Evolutionary conservation across 192 early-diverging fungal species (phyloP).

Genomic region (Obelidium mucronatum): DNA sequence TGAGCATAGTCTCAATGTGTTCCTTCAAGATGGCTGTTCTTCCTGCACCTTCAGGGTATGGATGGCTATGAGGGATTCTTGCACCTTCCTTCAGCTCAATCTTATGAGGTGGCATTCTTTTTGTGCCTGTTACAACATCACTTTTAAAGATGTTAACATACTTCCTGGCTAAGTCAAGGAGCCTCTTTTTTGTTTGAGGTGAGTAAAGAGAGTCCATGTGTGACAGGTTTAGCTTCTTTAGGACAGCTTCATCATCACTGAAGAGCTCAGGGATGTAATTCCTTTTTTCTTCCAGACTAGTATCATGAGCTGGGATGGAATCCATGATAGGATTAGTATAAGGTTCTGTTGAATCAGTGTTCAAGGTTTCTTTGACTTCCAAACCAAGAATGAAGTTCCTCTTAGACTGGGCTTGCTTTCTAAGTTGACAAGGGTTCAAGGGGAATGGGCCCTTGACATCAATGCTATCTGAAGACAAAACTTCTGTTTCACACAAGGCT

Average conservation of each 20-base stretch:
- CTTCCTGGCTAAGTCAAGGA: not conserved
- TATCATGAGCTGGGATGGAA: not conserved
- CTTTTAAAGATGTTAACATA: not conserved
- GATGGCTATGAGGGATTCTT: not conserved
- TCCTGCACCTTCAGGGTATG: constrained; percentile 22
- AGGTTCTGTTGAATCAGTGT: too few relatives aligned
- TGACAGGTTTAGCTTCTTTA: not conserved
- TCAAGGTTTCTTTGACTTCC: too few relatives aligned
- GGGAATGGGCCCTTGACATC: too few relatives aligned
- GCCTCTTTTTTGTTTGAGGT: not conserved
- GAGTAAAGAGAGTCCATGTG: not conserved
- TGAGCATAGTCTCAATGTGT: constrained; percentile 34
- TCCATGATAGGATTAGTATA: too few relatives aligned
- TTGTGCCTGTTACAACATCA: not conserved
- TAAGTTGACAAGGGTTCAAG: too few relatives aligned
- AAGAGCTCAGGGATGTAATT: not conserved
- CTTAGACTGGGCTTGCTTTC: too few relatives aligned
- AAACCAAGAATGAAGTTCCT: too few relatives aligned
- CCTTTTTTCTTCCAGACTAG: not conserved
- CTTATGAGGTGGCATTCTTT: not conserved
- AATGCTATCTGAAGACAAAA: too few relatives aligned
- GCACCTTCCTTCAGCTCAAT: constrained; percentile 1
- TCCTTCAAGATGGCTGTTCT: not conserved
- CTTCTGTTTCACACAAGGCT: too few relatives aligned
- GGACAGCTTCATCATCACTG: not conserved